Percentiles rank a stretch among this genome's conserved stretches.
These are phyloP conservation scores for Nephelium lappaceum DNA, from an alignment of 345 rosid species.

Conservation along the genomic window DNA sequence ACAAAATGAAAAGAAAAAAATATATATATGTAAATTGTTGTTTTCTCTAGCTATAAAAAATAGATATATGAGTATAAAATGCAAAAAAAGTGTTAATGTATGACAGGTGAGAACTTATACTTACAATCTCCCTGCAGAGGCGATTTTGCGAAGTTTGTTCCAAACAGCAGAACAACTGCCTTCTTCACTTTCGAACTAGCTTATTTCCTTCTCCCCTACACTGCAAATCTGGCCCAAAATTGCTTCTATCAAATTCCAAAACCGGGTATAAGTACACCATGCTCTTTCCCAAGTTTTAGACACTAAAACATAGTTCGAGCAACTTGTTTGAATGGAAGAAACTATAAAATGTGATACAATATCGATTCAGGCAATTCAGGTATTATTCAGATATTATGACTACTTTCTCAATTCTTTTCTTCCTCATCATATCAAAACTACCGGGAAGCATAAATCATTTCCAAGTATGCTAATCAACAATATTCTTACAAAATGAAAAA, in stretches of 20 bases:
- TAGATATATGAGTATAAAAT: too few relatives aligned
- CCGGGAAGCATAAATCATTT: neutral
- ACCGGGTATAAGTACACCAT: neutral
- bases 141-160: neutral
- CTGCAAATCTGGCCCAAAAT: too few relatives aligned
- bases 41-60: too few relatives aligned
- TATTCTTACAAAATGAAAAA: too few relatives aligned
- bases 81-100: too few relatives aligned
- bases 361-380: neutral
- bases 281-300: constrained; percentile 8
- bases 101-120: neutral
- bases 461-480: neutral
- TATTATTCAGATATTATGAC: neutral
- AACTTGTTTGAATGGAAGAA: neutral
- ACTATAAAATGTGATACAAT: neutral
- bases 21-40: too few relatives aligned
- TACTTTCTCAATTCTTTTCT: neutral
- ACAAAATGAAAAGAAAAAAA: too few relatives aligned
- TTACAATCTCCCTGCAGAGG: neutral
- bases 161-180: neutral
- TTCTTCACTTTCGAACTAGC: neutral
- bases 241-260: neutral
- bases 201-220: too few relatives aligned
- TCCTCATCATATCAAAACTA: neutral
- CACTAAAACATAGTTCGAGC: neutral